A percentile compares a stretch with the other conserved stretches of the same genome.
phyloP scores from a whole-genome alignment of 768 basidiomycete genomes.

The Suillus subluteus region DNA sequence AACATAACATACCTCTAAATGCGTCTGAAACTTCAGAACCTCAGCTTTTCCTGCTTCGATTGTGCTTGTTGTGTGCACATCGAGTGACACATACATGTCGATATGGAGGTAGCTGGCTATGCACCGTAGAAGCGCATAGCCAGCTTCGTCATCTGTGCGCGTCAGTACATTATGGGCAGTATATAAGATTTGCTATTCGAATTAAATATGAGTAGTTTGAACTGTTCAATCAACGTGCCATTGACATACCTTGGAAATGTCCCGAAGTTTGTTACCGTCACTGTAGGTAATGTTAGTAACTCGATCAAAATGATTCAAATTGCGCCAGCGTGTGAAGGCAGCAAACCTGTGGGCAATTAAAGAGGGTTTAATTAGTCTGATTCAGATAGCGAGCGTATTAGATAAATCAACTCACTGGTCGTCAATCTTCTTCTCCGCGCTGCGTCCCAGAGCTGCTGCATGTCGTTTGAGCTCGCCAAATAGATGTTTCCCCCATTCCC shows the following conservation, averaged over 20 bases:
- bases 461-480: constrained; percentile 19
- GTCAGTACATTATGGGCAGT: constrained; percentile 29
- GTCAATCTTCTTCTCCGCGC: constrained; percentile 10
- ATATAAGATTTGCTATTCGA: constrained; percentile 32
- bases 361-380: not conserved
- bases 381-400: no score
- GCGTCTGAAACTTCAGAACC: not conserved
- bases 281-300: constrained; percentile 32
- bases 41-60: constrained; percentile 23
- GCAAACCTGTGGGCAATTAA: constrained; percentile 24
- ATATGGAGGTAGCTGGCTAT: constrained; percentile 36
- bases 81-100: constrained; percentile 32
- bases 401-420: constrained; percentile 25
- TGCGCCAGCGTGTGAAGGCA: constrained; percentile 36
- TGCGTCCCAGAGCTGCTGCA: constrained; percentile 17
- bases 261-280: constrained; percentile 39
- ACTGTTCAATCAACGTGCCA: no score
- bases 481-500: constrained; percentile 36
- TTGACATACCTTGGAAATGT: constrained; percentile 37
- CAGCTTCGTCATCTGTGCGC: constrained; percentile 10
- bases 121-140: constrained; percentile 31
- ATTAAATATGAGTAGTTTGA: not conserved
- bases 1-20: no score
- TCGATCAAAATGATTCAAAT: constrained; percentile 35
- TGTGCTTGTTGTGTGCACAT: constrained; percentile 35